A percentile compares a stretch with the other conserved stretches of the same genome.
Conservation (phyloP, 208 protist species). For the Crithidia bombi region DNA sequence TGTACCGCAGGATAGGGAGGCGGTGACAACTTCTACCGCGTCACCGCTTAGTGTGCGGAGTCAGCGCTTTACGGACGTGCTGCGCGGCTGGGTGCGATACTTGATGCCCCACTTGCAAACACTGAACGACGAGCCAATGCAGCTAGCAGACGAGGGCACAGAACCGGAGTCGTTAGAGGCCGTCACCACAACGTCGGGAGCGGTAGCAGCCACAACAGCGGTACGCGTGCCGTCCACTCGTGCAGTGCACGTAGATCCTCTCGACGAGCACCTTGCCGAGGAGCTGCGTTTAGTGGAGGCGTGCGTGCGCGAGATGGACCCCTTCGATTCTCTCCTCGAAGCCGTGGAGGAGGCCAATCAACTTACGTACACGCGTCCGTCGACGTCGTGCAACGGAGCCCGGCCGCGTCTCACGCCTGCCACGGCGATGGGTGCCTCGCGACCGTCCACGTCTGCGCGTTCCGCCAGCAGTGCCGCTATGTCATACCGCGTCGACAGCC, state of each 20-base stretch:
- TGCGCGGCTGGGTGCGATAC: constrained; percentile 49
- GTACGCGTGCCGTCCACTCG: not conserved
- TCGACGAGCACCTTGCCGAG: constrained; percentile 56
- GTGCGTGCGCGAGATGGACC: constrained; percentile 69
- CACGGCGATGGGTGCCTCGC: constrained; percentile 23
- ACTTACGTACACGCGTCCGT: constrained; percentile 59
- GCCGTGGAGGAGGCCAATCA: constrained; percentile 50
- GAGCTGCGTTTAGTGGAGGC: constrained; percentile 79
- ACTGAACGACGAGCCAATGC: constrained; percentile 23
- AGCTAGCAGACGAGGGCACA: constrained; percentile 14
- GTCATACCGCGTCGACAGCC: constrained; percentile 9
- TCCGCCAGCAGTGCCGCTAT: constrained; percentile 24
- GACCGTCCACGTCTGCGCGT: constrained; percentile 19
- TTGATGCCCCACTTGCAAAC: constrained; percentile 67
- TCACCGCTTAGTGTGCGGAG: no score
- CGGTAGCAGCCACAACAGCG: not conserved
- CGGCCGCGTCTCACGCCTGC: constrained; percentile 29
- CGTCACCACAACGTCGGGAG: not conserved
- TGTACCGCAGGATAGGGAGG: not conserved
- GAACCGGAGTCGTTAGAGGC: not conserved
- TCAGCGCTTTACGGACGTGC: constrained; percentile 19
- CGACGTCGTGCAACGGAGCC: constrained; percentile 64
- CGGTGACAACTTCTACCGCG: not conserved
- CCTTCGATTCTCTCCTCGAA: constrained; percentile 54
- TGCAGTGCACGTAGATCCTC: constrained; percentile 58